Conservation (phyloP, 148 eudicot genomes). For the Oxyria digyna region DNA sequence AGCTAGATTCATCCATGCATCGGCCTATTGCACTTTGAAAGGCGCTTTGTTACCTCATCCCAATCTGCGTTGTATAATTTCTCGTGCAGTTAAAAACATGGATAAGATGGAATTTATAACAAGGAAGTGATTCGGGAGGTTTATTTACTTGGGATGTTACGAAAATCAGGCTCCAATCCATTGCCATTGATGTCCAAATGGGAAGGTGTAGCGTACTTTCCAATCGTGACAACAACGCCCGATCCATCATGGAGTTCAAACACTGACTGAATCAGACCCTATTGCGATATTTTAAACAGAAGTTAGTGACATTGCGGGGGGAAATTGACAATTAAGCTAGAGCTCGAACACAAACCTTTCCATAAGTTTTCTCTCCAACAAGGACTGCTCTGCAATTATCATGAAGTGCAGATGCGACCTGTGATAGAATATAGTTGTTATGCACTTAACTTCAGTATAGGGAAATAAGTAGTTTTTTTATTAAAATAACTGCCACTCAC, state of each 20-base stretch:
- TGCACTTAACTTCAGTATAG: constrained; percentile 4
- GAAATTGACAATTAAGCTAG: not conserved
- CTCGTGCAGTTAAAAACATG: not conserved
- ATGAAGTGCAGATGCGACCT: constrained; percentile 98
- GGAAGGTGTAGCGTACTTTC: constrained; percentile 83
- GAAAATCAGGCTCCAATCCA: constrained; percentile 78
- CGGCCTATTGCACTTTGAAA: constrained; percentile 49
- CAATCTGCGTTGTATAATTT: constrained; percentile 34
- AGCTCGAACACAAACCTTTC: constrained; percentile 48
- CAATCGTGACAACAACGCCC: constrained; percentile 79
- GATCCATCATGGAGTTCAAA: constrained; percentile 96
- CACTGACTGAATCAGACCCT: constrained; percentile 95
- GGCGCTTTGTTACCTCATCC: constrained; percentile 50
- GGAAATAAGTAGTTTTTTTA: constrained; percentile 6
- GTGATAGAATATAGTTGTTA: constrained; percentile 20
- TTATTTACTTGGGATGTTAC: constrained; percentile 52
- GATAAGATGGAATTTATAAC: not conserved
- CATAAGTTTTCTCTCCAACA: constrained; percentile 84
- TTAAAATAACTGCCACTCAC: constrained; percentile 30
- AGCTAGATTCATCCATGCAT: constrained; percentile 26
- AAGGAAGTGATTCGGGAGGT: constrained; percentile 1
- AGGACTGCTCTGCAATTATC: constrained; percentile 94
- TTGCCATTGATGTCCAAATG: constrained; percentile 84
- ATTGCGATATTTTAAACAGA: not conserved
- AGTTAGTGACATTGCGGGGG: not conserved